phyloP scores from a whole-genome alignment of 176 grass and related monocot genomes.

The Areca catechu region DNA sequence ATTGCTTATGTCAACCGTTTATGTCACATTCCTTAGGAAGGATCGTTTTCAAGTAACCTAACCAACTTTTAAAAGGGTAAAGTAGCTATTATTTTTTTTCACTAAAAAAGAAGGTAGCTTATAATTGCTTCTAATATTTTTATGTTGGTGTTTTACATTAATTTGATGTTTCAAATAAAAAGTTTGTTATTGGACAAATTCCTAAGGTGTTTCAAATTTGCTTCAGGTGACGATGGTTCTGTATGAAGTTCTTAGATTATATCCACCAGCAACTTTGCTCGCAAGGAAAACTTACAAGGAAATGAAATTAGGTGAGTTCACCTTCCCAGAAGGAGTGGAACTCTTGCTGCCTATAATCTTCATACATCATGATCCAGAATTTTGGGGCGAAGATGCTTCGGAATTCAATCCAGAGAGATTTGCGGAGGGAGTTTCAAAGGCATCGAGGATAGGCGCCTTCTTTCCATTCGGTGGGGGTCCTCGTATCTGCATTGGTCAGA shows the following conservation, averaged over 20 bases:
- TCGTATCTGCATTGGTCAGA: conserved; percentile 3
- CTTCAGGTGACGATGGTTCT: conserved; percentile 12
- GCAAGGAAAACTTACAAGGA: neutral
- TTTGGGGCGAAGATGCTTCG: conserved; percentile 3
- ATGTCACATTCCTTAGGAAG: too few species aligned
- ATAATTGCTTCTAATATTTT: too few species aligned
- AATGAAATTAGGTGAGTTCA: neutral
- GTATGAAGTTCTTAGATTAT: conserved; percentile 9
- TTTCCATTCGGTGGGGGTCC: conserved; percentile 1
- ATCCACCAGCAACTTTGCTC: neutral
- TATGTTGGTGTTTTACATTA: too few species aligned
- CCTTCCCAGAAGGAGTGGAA: neutral
- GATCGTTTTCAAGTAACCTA: too few species aligned
- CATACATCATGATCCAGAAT: conserved; percentile 9
- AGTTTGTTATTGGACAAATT: too few species aligned
- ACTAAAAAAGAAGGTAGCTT: too few species aligned
- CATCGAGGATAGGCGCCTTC: neutral
- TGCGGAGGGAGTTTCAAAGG: neutral
- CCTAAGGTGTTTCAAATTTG: too few species aligned
- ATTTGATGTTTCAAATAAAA: too few species aligned
- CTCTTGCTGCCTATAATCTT: neutral
- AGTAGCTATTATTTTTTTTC: too few species aligned
- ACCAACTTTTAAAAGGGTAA: too few species aligned
- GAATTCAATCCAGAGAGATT: conserved; percentile 13
- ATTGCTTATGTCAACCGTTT: too few species aligned